Percentiles rank a stretch among this genome's conserved stretches.
These are phyloP conservation scores for Cystobasidium ongulense DNA, from an alignment of 768 basidiomycete species.

Conservation along the genomic window DNA sequence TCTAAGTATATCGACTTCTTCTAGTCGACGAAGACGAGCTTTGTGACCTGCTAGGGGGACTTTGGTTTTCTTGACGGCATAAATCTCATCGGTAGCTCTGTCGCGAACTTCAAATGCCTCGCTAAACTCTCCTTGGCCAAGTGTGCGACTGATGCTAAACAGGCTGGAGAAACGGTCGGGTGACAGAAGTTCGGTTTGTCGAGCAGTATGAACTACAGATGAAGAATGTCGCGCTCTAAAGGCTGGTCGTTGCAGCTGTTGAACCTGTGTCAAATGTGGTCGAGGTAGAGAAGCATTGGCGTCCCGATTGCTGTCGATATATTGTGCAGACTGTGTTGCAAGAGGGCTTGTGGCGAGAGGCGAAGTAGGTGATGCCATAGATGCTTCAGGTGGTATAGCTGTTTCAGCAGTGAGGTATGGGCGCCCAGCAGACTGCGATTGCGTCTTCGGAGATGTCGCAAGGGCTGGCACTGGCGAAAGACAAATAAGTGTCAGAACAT, in stretches of 20 bases:
- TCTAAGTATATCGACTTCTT: constrained; percentile 86
- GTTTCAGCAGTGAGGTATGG: not conserved
- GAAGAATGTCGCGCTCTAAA: constrained; percentile 31
- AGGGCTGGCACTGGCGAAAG: not conserved
- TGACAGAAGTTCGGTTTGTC: constrained; percentile 21
- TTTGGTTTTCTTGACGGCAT: constrained; percentile 90
- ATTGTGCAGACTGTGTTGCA: not conserved
- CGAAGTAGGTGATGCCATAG: constrained; percentile 2
- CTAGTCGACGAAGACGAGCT: constrained; percentile 84
- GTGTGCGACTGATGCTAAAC: constrained; percentile 67
- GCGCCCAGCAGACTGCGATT: constrained; percentile 27
- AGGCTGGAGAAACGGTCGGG: constrained; percentile 61
- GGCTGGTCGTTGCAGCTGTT: constrained; percentile 2
- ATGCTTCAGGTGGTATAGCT: not conserved
- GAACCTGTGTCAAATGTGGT: not conserved
- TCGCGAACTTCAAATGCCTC: constrained; percentile 66
- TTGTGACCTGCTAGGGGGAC: constrained; percentile 72
- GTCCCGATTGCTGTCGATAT: not conserved
- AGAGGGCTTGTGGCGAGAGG: constrained; percentile 15
- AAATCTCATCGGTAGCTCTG: constrained; percentile 48
- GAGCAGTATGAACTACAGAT: constrained; percentile 7
- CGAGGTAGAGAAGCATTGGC: not conserved
- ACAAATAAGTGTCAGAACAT: not conserved
- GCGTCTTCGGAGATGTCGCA: not conserved
- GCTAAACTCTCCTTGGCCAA: constrained; percentile 89